phyloP scores from a whole-genome alignment of 805 yeast genomes.

The Teunomyces cretensis region DNA sequence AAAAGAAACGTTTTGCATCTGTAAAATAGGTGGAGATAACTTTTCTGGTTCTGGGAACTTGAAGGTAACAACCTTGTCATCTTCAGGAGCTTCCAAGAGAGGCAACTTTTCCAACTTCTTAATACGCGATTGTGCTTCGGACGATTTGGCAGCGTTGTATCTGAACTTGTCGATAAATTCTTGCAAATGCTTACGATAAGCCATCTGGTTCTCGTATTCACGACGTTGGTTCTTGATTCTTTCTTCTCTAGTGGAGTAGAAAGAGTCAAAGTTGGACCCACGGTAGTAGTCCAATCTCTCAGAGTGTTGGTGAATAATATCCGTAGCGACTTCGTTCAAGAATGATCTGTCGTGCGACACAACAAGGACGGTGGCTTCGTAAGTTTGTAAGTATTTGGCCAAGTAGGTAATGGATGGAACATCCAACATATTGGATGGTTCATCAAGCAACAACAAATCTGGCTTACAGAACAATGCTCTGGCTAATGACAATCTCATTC shows the following conservation, averaged over 20 bases:
- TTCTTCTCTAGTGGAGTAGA: conserved; percentile 92
- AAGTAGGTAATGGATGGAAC: conserved; percentile 96
- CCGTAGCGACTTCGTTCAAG: conserved; percentile 97
- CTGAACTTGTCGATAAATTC: conserved; percentile 93
- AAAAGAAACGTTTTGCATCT: conserved; percentile 80
- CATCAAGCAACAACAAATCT: conserved; percentile 88
- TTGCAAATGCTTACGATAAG: conserved; percentile 89
- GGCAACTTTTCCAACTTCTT: conserved; percentile 96
- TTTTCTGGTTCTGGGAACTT: conserved; percentile 94
- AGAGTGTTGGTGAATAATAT: conserved; percentile 95
- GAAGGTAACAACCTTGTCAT: conserved; percentile 80
- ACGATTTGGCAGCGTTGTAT: conserved; percentile 95
- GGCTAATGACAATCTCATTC: conserved; percentile 98
- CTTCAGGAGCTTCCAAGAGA: conserved; percentile 88
- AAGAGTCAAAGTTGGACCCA: conserved; percentile 90
- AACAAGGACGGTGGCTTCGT: conserved; percentile 88
- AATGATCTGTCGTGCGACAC: conserved; percentile 98
- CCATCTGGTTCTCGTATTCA: conserved; percentile 98
- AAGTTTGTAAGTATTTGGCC: conserved; percentile 84
- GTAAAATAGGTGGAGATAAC: conserved; percentile 90
- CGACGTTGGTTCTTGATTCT: conserved; percentile 88
- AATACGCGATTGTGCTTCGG: conserved; percentile 97
- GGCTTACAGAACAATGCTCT: conserved; percentile 98
- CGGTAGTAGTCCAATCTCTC: conserved; percentile 95
- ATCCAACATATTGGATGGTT: conserved; percentile 99